These are phyloP conservation scores for Trypanosoma avium DNA, from an alignment of 208 protist genomes.

Conservation along the genomic window DNA sequence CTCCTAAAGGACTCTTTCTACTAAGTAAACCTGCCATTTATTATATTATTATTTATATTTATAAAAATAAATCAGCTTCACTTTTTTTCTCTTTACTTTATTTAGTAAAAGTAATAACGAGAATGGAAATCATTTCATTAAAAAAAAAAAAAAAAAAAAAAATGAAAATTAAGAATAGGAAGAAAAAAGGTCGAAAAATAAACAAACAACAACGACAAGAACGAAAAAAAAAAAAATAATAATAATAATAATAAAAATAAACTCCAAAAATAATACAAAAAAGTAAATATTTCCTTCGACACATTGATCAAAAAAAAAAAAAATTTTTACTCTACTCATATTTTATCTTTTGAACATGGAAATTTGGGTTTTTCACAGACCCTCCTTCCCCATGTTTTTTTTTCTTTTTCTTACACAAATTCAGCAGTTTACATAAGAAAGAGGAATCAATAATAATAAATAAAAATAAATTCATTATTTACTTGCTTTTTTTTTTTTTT, in stretches of 20 bases:
- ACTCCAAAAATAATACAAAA: constrained; percentile 7
- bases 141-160: constrained; percentile 8
- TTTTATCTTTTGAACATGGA: background rate
- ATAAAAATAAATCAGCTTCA: background rate
- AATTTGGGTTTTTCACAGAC: too few relatives aligned
- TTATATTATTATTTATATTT: background rate
- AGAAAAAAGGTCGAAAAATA: too few relatives aligned
- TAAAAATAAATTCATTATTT: too few relatives aligned
- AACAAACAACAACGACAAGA: background rate
- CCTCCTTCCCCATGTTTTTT: too few relatives aligned
- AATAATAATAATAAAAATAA: background rate
- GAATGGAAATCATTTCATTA: background rate
- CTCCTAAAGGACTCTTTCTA: constrained; percentile 33
- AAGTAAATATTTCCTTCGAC: background rate
- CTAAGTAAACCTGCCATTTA: constrained; percentile 19
- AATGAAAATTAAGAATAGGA: too few relatives aligned
- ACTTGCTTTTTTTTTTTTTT: constrained; percentile 19
- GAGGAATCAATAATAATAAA: too few relatives aligned
- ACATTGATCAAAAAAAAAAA: too few relatives aligned
- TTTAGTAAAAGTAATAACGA: too few relatives aligned
- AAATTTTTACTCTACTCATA: background rate
- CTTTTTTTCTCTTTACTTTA: background rate
- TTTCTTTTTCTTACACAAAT: too few relatives aligned
- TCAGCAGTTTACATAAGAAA: too few relatives aligned
- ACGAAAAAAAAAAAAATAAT: constrained; percentile 5